A percentile compares a stretch with the other conserved stretches of the same genome.
phyloP scores from a whole-genome alignment of 805 yeast genomes.

The Wickerhamiella azymoides region DNA sequence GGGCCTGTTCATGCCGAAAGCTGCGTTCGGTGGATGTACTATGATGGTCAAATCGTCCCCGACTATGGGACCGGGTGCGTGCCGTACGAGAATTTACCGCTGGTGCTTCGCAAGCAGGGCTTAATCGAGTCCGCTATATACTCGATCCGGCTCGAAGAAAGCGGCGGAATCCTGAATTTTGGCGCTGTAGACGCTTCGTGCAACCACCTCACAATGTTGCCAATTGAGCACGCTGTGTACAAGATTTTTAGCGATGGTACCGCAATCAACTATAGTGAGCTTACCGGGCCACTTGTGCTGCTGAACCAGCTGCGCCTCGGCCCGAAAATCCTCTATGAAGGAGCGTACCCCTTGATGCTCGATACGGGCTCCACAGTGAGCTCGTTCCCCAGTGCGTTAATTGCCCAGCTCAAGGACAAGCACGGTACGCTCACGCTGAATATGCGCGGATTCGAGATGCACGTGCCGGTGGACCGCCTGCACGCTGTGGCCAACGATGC shows the following conservation, averaged over 20 bases:
- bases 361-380: constrained; percentile 5
- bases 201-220: background rate
- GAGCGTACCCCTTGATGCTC: background rate
- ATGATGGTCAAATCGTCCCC: background rate
- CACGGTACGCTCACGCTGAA: background rate
- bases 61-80: constrained; percentile 1
- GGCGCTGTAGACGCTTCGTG: background rate
- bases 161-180: background rate
- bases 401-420: background rate
- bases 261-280: background rate
- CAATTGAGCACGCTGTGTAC: background rate
- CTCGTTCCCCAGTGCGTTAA: background rate
- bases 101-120: background rate
- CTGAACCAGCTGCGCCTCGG: background rate
- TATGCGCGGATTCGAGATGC: background rate
- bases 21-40: constrained; percentile 9
- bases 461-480: background rate
- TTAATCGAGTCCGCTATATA: background rate
- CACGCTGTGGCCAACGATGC: background rate
- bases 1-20: constrained; percentile 25
- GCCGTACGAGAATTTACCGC: constrained; percentile 5
- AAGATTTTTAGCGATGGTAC: background rate
- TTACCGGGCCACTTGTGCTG: background rate
- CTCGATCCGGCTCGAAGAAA: constrained; percentile 1
- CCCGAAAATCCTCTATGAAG: background rate